Conservation (phyloP, 1,284 basidiomycete species). For the Meira miltonrushii region DNA sequence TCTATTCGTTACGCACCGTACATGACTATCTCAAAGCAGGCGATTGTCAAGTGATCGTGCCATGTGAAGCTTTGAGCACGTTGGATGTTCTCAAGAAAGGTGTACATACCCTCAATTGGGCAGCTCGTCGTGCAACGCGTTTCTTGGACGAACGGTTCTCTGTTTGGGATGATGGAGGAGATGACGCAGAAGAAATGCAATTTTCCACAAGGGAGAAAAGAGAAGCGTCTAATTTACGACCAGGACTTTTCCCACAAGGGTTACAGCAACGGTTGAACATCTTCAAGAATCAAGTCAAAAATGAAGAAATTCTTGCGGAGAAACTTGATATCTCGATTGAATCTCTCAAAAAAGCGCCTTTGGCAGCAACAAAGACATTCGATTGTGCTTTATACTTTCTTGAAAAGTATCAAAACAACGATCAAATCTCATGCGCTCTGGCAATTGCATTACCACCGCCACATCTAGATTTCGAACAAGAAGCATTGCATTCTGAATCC, state of each 20-base stretch:
- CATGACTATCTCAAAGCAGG: slow-evolving; percentile 71
- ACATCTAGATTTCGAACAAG: slow-evolving; percentile 2
- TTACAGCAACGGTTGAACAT: not conserved
- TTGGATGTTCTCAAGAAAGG: slow-evolving; percentile 92
- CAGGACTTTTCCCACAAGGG: not conserved
- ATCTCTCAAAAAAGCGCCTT: slow-evolving; percentile 1
- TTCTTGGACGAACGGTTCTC: slow-evolving; percentile 62
- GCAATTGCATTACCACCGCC: slow-evolving; percentile 12
- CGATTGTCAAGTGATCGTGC: slow-evolving; percentile 66
- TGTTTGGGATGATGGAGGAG: slow-evolving; percentile 12
- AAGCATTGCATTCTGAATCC: not conserved
- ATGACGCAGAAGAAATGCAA: not conserved
- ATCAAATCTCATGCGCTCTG: not conserved
- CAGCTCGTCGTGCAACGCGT: slow-evolving; percentile 73
- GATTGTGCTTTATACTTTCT: slow-evolving; percentile 10
- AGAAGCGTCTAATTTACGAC: not conserved
- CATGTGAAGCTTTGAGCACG: slow-evolving; percentile 85
- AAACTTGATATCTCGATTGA: not conserved
- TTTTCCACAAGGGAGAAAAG: too few relatives aligned
- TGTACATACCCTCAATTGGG: slow-evolving; percentile 67
- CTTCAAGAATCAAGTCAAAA: not conserved
- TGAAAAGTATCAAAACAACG: not conserved
- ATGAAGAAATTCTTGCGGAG: not conserved
- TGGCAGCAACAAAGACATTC: slow-evolving; percentile 9
- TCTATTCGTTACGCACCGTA: slow-evolving; percentile 73